Percentiles rank a stretch among this genome's conserved stretches.
phyloP scores from a whole-genome alignment of 2,329 filamentous ascomycete genomes.

The Stemphylium vesicarium region DNA sequence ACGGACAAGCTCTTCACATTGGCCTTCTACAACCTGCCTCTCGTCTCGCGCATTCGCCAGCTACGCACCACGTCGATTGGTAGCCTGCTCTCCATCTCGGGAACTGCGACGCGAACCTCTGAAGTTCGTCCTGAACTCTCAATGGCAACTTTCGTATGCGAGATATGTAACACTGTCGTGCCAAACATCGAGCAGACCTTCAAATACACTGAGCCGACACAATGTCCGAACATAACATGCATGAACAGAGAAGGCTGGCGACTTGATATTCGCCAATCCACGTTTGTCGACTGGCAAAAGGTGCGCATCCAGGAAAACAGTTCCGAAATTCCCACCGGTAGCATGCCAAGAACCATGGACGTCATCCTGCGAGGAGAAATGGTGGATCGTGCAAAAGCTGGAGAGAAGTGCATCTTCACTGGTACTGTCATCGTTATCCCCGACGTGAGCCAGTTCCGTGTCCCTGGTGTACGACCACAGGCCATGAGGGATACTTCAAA shows the following conservation, averaged over 20 bases:
- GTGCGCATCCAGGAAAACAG: conserved; percentile 98
- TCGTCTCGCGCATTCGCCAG: conserved; percentile 84
- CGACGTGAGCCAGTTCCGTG: conserved; percentile 91
- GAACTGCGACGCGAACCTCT: conserved; percentile 94
- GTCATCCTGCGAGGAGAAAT: conserved; percentile 96
- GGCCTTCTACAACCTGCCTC: conserved; percentile 89
- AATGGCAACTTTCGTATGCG: conserved; percentile 89
- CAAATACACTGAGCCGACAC: conserved; percentile 93
- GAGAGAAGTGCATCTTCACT: conserved; percentile 98
- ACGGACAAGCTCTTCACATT: conserved; percentile 95
- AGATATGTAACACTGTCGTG: conserved; percentile 82
- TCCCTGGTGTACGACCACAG: conserved; percentile 83
- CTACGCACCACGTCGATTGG: conserved; percentile 90
- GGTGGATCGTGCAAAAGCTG: conserved; percentile 95
- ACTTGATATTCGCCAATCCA: conserved; percentile 95
- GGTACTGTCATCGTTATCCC: conserved; percentile 95
- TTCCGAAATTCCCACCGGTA: conserved; percentile 95
- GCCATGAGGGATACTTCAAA: conserved; percentile 83
- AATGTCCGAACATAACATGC: conserved; percentile 88
- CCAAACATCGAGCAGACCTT: conserved; percentile 97
- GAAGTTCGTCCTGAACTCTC: conserved; percentile 95
- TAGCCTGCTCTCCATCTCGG: conserved; percentile 91
- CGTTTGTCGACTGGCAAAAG: conserved; percentile 99
- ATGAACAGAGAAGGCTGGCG: conserved; percentile 93
- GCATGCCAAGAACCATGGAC: conserved; percentile 98